Conservation (phyloP, 345 rosid genomes). For the Brassica rapa region DNA sequence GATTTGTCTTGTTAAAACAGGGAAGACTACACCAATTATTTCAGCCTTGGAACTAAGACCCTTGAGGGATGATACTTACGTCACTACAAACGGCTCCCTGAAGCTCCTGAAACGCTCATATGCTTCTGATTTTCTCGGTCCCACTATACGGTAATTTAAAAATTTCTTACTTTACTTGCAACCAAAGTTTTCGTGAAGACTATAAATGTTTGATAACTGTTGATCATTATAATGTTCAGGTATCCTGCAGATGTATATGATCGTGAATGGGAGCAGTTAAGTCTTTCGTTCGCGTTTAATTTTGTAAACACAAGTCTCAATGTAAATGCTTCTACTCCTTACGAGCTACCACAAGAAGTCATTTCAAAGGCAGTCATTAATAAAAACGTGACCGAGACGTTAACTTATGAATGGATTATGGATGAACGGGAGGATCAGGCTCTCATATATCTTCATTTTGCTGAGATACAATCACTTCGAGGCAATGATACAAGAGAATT, state of each 20-base stretch:
- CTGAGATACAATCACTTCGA: conserved; percentile 29
- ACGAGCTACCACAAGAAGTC: conserved; percentile 22
- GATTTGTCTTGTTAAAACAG: conserved; percentile 1
- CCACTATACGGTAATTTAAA: neutral
- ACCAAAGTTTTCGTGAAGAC: neutral
- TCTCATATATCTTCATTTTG: conserved; percentile 42
- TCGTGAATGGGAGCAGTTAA: conserved; percentile 40
- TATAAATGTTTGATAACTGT: neutral
- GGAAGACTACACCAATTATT: conserved; percentile 49
- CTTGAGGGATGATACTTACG: conserved; percentile 25
- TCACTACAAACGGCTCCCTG: conserved; percentile 30
- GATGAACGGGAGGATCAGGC: neutral
- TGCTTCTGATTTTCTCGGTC: conserved; percentile 27
- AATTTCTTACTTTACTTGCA: neutral
- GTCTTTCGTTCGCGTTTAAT: neutral
- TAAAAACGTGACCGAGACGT: conserved; percentile 25
- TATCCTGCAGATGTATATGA: conserved; percentile 45
- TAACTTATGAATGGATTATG: conserved; percentile 2
- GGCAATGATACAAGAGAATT: conserved; percentile 26
- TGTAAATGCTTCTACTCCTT: conserved; percentile 24
- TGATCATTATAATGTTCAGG: conserved; percentile 29
- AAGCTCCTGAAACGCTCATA: conserved; percentile 3
- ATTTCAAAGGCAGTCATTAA: conserved; percentile 17
- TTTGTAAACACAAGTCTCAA: conserved; percentile 29
- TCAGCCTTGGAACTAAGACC: conserved; percentile 53